Percentiles rank a stretch among this genome's conserved stretches.
Conservation (phyloP, 176 grass and related monocot species). For the Musa troglodytarum region DNA sequence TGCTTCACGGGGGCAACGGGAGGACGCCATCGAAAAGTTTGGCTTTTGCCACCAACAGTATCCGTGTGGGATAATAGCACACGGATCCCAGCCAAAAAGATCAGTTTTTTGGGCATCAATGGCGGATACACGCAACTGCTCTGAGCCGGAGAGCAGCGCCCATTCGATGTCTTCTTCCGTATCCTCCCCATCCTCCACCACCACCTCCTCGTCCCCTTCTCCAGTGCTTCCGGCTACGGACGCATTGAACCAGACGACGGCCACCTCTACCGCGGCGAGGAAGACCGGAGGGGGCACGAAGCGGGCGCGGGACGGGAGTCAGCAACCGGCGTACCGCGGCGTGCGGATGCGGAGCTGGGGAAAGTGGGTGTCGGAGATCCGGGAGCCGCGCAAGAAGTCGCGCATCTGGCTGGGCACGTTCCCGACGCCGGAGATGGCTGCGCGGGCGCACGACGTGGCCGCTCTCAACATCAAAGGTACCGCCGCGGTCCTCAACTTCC, state of each 20-base stretch:
- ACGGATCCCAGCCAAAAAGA: not conserved
- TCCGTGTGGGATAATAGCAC: not conserved
- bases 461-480: constrained; percentile 71
- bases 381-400: constrained; percentile 87
- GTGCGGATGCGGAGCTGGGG: constrained; percentile 90
- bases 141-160: constrained; percentile 8
- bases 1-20: not conserved
- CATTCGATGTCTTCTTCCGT: constrained; percentile 7
- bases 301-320: not conserved
- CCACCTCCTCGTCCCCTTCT: not conserved
- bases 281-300: not conserved
- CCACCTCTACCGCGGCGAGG: not conserved
- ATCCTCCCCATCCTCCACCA: not conserved
- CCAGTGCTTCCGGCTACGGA: not conserved
- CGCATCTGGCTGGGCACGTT: constrained; percentile 96
- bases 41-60: not conserved
- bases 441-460: constrained; percentile 78
- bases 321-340: constrained; percentile 57
- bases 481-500: constrained; percentile 72
- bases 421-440: constrained; percentile 76
- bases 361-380: constrained; percentile 97
- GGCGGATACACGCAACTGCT: not conserved
- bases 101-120: not conserved
- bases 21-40: not conserved
- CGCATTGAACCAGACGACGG: not conserved